Base-by-base conservation (phyloP, 176 grass and related monocot genomes). In the Juncus effusus region DNA sequence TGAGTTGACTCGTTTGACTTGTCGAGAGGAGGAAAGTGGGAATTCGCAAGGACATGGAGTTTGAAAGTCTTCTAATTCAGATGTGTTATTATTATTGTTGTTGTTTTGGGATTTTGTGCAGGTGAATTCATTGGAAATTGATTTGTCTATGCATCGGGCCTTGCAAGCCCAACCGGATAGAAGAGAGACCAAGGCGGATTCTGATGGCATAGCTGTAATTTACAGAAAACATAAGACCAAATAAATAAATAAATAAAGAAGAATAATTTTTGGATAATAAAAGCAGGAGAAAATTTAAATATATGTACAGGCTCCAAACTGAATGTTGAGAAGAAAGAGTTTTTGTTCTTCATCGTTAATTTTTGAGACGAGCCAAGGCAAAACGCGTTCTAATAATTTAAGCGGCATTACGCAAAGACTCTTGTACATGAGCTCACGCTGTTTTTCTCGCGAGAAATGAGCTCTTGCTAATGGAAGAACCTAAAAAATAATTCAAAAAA, bases 81-180 rank as follows among this genome's bases (percentile, higher is more conserved):
- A 28, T 28, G 19, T 28, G 19, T 28, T 28, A 28, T 28, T 28
- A 28, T 28, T 28, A 28, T 28, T 28, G 1, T 28, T 71, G 5
- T 67, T 38, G 69, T 80, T 84, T 47, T 50, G 73, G 53, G 95
- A 79, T 53, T 77, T 74, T 73, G 84, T 71, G 60, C 83, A 94
- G 82, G 84, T 70, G 69, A 90, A 94, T 72, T 87, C 87, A 61
- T 88, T 78, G 84, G 76, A 79, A 73, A 59, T 80, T 50, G 78
- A 76, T 54, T 72, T 84, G 76, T 85, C 86, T 64, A 79, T 47
- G 36, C 56, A 69, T 53, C 76, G 78, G 15, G 78, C 86, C 79
- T 99, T 99, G 78, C 95, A 99, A 3, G 83, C 83, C 95, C 95
- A 99, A 57, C 95, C 95, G 82, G 83, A 94, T 36, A 99, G 82